Evolutionary conservation across 2,329 filamentous ascomycete genomes (phyloP).

Genomic region (Colletotrichum destructivum): DNA sequence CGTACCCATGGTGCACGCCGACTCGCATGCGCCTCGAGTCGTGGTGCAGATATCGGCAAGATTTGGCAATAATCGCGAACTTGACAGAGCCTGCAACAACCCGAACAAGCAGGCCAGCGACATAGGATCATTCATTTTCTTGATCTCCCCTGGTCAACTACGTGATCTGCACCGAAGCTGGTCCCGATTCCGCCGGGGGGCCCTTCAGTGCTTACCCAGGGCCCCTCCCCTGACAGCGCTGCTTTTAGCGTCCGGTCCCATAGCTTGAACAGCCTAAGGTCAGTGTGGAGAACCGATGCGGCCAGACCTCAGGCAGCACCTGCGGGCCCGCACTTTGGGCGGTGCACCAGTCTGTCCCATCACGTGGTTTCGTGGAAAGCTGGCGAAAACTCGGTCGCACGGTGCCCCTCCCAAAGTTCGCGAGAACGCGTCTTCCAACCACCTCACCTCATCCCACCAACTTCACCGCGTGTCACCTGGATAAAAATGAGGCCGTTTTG

Average conservation of each 20-base stretch:
- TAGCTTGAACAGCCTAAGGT: conserved; percentile 5
- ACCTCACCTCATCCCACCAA: conserved; percentile 56
- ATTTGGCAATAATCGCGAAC: neutral
- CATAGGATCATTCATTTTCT: neutral
- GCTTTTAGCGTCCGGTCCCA: conserved; percentile 17
- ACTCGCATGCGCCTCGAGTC: conserved; percentile 6
- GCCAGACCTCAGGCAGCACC: conserved; percentile 35
- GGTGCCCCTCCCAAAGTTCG: conserved; percentile 44
- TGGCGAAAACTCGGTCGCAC: conserved; percentile 53
- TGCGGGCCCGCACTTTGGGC: too few species aligned
- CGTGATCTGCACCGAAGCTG: conserved; percentile 2
- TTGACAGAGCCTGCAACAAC: neutral
- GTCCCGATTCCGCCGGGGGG: conserved; percentile 14
- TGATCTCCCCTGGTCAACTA: neutral
- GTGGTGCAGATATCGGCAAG: neutral
- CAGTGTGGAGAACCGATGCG: conserved; percentile 15
- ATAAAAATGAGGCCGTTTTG: conserved; percentile 49
- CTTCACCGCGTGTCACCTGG: conserved; percentile 38
- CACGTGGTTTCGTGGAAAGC: conserved; percentile 62
- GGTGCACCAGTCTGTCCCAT: conserved; percentile 39
- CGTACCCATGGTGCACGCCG: conserved; percentile 5
- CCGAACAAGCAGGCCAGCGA: neutral
- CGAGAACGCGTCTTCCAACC: conserved; percentile 60
- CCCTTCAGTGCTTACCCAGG: neutral
- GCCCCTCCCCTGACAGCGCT: conserved; percentile 10